Base-by-base conservation (phyloP, 1,284 basidiomycete genomes). In the Limonomyces culmigenus region DNA sequence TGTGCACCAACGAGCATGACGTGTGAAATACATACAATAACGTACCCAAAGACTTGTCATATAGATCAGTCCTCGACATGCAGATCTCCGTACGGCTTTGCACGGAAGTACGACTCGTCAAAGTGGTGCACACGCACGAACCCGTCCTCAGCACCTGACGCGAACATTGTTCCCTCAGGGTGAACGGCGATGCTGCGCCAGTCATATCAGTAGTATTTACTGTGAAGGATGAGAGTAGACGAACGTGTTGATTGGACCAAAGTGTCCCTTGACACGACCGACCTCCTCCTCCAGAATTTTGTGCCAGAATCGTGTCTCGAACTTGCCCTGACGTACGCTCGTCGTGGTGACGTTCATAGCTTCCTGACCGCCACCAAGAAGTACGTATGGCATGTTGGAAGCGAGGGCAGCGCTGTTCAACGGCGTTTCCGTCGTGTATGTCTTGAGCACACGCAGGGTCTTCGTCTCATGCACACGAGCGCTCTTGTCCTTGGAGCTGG, bases 251-350 rank as follows among this genome's bases (percentile, higher is more conserved):
- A 97, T 85, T 35, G 95, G 93, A 29, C 93, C 93, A 58, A 96
- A 89, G 54, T 95, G 89, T 16, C 91, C 91, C 56, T 91, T 96
- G 42, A 99, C 89, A 27, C 92, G 75, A 16, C 92, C 89, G 41
- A 96, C 83, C 57, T 98, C 93, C 65, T 98, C 93, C 58, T 97
- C 93, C 48, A 97, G 89, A 31, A 98, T 70, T 51, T 86, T 89
- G 67, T 99, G 93, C 89, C 91, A 98, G 65, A 98, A 97, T 33
- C 92, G 71, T 3, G 91, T 89, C 63, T 98, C 95, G 56, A 99
- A 99, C 58, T 95, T 93, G 29, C 93, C 95, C 54, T 95, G 87
- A 39, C 93, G 74, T 25, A 78, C 55, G 4, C 85, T 88, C 2
- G 93, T 98, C 3, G 89, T 97, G 12, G 95, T 97, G 39, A 98